Conservation (phyloP, 495 filamentous ascomycete species). For the Paragyromitra xinjiangensis region DNA sequence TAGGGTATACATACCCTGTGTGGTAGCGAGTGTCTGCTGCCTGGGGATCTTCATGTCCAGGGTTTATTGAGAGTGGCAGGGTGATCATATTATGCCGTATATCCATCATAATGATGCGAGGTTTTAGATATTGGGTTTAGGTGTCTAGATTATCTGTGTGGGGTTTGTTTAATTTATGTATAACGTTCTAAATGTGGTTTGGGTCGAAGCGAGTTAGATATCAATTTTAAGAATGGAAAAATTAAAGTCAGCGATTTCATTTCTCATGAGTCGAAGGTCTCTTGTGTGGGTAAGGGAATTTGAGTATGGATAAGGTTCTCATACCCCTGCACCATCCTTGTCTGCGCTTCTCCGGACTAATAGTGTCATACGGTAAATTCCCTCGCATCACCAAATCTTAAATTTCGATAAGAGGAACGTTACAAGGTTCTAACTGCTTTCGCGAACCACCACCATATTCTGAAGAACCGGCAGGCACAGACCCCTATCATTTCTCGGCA, state of each 20-base stretch:
- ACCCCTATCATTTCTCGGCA: constrained; percentile 11
- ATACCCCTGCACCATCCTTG: constrained; percentile 1
- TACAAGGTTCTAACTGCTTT: constrained; percentile 6
- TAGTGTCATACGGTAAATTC: not conserved
- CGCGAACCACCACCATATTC: not conserved
- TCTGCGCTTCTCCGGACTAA: not conserved
- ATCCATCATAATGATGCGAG: not conserved
- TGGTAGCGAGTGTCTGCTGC: not conserved
- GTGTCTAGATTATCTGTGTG: not conserved
- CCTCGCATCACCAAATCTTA: constrained; percentile 3
- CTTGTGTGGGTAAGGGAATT: not conserved
- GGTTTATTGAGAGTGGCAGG: not conserved
- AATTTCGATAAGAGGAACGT: not conserved
- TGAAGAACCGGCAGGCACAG: not conserved
- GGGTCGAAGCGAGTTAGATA: not conserved
- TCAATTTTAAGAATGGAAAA: not conserved
- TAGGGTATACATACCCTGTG: not conserved
- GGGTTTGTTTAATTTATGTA: not conserved
- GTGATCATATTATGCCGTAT: not conserved
- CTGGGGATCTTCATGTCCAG: not conserved
- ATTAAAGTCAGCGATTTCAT: not conserved
- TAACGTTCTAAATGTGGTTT: not conserved
- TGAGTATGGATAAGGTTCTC: constrained; percentile 1
- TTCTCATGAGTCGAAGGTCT: not conserved
- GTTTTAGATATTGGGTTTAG: not conserved